Evolutionary conservation across 352 stramenopile species (phyloP).

Genomic region (Globisporangium uncinulatum): DNA sequence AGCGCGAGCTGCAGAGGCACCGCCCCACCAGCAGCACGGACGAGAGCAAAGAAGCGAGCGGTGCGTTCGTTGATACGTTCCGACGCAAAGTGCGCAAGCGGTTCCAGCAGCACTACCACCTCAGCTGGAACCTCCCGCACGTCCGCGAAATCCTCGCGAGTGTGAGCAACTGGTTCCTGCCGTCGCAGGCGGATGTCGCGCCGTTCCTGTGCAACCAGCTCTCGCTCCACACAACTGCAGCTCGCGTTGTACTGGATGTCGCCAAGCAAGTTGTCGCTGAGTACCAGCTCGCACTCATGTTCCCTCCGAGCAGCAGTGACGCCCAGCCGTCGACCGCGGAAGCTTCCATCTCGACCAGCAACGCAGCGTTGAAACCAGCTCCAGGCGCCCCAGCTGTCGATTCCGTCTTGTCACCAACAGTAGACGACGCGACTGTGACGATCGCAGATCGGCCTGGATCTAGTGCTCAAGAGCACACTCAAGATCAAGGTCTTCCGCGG

Average conservation of each 20-base stretch:
- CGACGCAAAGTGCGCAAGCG: slow-evolving; percentile 39
- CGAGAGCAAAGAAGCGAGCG: background rate
- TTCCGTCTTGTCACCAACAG: background rate
- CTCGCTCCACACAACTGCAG: slow-evolving; percentile 1
- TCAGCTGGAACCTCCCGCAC: slow-evolving; percentile 60
- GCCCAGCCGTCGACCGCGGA: background rate
- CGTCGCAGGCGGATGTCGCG: slow-evolving; percentile 48
- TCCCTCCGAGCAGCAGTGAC: background rate
- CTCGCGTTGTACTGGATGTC: slow-evolving; percentile 15
- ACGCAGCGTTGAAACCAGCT: background rate
- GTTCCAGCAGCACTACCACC: slow-evolving; percentile 68
- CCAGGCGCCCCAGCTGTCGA: background rate
- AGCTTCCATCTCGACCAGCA: background rate
- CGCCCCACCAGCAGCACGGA: background rate
- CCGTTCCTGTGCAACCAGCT: slow-evolving; percentile 40
- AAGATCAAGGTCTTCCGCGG: background rate
- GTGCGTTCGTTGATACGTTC: slow-evolving; percentile 9
- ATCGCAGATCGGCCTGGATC: background rate
- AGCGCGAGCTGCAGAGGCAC: slow-evolving; percentile 22
- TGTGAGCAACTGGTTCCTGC: slow-evolving; percentile 66
- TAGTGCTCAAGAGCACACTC: too few relatives aligned
- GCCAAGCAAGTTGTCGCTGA: slow-evolving; percentile 42
- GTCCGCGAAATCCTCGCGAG: slow-evolving; percentile 51
- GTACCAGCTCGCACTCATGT: slow-evolving; percentile 54
- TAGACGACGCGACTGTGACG: background rate